Conservation (phyloP, 2,329 filamentous ascomycete species). For the Colletotrichum cereale region DNA sequence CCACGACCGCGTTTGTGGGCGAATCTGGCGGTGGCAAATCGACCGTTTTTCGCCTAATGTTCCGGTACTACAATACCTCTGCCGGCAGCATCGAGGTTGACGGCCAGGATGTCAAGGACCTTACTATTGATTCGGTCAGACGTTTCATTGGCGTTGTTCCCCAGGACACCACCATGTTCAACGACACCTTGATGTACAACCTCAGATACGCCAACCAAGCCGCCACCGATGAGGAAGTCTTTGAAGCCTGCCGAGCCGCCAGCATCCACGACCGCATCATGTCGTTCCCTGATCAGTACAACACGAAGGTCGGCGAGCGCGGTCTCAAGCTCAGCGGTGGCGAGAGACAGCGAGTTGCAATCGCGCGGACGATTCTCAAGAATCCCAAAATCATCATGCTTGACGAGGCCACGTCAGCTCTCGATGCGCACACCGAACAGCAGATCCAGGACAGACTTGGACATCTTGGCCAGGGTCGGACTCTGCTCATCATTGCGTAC, state of each 20-base stretch:
- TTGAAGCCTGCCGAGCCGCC: slow-evolving; percentile 84
- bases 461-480: slow-evolving; percentile 85
- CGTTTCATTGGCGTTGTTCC: slow-evolving; percentile 95
- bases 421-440: slow-evolving; percentile 93
- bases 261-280: slow-evolving; percentile 95
- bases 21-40: slow-evolving; percentile 98
- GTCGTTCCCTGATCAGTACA: slow-evolving; percentile 87
- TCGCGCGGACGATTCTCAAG: slow-evolving; percentile 93
- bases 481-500: slow-evolving; percentile 94
- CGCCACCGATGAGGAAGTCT: slow-evolving; percentile 85
- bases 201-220: slow-evolving; percentile 87
- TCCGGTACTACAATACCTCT: slow-evolving; percentile 92
- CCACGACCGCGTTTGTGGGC: slow-evolving; percentile 94
- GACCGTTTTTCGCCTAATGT: slow-evolving; percentile 93
- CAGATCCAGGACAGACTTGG: slow-evolving; percentile 90
- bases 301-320: slow-evolving; percentile 91
- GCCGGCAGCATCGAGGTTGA: slow-evolving; percentile 87
- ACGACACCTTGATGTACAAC: slow-evolving; percentile 95
- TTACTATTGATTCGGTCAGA: slow-evolving; percentile 94
- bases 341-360: slow-evolving; percentile 93
- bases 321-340: slow-evolving; percentile 89
- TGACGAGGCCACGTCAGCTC: slow-evolving; percentile 91
- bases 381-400: slow-evolving; percentile 92
- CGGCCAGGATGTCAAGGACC: slow-evolving; percentile 82
- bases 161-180: slow-evolving; percentile 96